Evolutionary conservation across 208 protist species (phyloP), one percentile per base, ranked within the genome.

Genomic region (Phytomonas serpens): DNA sequence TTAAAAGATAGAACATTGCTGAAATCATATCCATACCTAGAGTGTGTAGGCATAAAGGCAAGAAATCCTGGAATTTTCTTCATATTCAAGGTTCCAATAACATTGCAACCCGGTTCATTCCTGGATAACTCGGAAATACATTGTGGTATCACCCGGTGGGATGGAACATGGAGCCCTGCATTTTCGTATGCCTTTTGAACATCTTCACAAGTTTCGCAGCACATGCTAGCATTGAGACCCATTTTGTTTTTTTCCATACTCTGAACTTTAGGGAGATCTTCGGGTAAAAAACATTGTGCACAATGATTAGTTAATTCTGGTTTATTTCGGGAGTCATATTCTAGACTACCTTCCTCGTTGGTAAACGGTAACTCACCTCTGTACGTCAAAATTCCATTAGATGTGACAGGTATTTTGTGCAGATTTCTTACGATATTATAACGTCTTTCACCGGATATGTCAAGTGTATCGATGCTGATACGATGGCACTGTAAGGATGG

Each of bases 11-110:
- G 42, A n/a, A 90, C 65, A 52, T 93, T 79, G 0, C 61, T 47
- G 1, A 87, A 66, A 13, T 37, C 64, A 73, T 88, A 92, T 32
- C 13, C 51, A 3, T 62, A 14, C 6, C 72, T 32, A 14, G 64
- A 71, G 19, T 73, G 72, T 19, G 81, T 83, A 19, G 92, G 91
- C 27, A 83, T 73, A 67, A 98, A 84, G 10, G 93, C 73, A 52
- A 98, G 76, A 10, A 83, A 86, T 16, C 91, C 93, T 68, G 70
- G 78, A 0, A 95, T 84, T 70, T 97, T 98, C 68, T 88, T 93
- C 27, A 96, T 61, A 16, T 87, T 72, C 16, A 97, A 71, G 3
- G 71, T 73, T 2, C 92, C 94, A n/a, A 80, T 62, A 6, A 94
- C 75, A 57, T 89, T 89, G 73, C 92, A 97, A 3, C 92, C 90